phyloP scores from a whole-genome alignment of 345 rosid species.

The Hibiscus tridactylites region DNA sequence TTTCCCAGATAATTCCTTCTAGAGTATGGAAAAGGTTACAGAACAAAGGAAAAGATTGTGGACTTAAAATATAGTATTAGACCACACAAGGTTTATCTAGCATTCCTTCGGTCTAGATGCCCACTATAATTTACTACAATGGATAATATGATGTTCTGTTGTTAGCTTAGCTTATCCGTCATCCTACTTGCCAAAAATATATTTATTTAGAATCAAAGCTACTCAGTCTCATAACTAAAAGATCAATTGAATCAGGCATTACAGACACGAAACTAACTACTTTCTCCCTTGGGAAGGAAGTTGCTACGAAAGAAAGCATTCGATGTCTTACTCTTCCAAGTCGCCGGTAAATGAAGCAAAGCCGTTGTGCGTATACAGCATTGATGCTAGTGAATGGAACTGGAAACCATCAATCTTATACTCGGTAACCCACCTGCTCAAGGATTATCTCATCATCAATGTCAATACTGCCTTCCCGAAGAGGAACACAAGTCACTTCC shows the following conservation, averaged over 20 bases:
- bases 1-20: slow-evolving; percentile 2
- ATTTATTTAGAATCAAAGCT: not conserved
- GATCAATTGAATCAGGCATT: not conserved
- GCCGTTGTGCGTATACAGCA: slow-evolving; percentile 91
- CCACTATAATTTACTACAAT: not conserved
- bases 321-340: slow-evolving; percentile 77
- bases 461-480: slow-evolving; percentile 6
- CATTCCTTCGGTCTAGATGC: not conserved
- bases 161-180: not conserved
- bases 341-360: slow-evolving; percentile 77
- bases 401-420: slow-evolving; percentile 92
- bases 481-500: not conserved
- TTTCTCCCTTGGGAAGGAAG: not conserved
- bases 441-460: slow-evolving; percentile 22
- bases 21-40: slow-evolving; percentile 5
- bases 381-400: slow-evolving; percentile 90
- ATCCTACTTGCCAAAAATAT: not conserved
- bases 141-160: not conserved
- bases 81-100: not conserved
- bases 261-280: not conserved
- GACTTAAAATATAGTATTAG: not conserved
- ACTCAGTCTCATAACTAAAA: not conserved
- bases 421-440: slow-evolving; percentile 87
- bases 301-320: slow-evolving; percentile 3
- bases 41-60: not conserved